Conservation (phyloP, 1,139 yeast species). For the Scheffersomyces stambukii region DNA sequence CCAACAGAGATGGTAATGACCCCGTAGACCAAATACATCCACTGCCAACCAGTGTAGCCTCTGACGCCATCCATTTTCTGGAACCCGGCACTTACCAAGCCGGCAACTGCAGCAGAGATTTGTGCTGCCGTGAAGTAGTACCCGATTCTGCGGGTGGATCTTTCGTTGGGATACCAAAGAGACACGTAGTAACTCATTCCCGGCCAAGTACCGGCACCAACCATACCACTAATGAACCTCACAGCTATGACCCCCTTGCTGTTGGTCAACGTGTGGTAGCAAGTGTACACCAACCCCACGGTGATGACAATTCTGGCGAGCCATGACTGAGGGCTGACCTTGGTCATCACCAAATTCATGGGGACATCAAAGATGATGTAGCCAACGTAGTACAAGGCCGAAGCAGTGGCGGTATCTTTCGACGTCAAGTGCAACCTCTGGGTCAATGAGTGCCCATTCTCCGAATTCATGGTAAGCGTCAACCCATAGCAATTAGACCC, state of each 20-base stretch:
- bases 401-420: slow-evolving; percentile 67
- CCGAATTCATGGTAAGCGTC: slow-evolving; percentile 74
- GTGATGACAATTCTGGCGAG: slow-evolving; percentile 71
- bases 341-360: slow-evolving; percentile 83
- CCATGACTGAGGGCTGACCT: slow-evolving; percentile 82
- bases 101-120: slow-evolving; percentile 80
- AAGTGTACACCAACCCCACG: slow-evolving; percentile 73
- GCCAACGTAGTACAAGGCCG: slow-evolving; percentile 80
- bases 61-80: slow-evolving; percentile 72
- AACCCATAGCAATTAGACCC: slow-evolving; percentile 77
- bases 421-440: slow-evolving; percentile 49
- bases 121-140: slow-evolving; percentile 92
- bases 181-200: slow-evolving; percentile 84
- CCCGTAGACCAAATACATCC: slow-evolving; percentile 82
- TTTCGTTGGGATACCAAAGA: slow-evolving; percentile 80
- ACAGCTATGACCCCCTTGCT: slow-evolving; percentile 64
- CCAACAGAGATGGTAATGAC: slow-evolving; percentile 67
- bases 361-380: slow-evolving; percentile 83
- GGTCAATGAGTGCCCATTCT: slow-evolving; percentile 56
- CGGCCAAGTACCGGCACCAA: slow-evolving; percentile 94
- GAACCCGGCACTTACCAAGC: slow-evolving; percentile 82
- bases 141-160: slow-evolving; percentile 77
- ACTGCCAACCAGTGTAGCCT: slow-evolving; percentile 81
- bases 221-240: slow-evolving; percentile 71
- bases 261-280: slow-evolving; percentile 57